Evolutionary conservation across 371 early-diverging fungal genomes (phyloP).

Genomic region (Dichotomocladium elegans): DNA sequence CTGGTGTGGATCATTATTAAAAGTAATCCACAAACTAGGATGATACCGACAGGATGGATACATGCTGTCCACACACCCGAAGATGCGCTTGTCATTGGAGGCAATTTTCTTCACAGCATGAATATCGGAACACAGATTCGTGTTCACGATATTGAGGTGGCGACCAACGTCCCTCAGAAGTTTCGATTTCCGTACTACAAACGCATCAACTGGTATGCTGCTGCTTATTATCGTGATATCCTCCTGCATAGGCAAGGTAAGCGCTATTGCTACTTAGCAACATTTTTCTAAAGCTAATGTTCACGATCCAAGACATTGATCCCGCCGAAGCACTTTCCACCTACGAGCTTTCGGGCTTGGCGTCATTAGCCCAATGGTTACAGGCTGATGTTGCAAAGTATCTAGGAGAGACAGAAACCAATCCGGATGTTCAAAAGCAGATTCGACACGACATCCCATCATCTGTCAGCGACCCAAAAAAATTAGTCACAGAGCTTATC

Average conservation of each 20-base stretch:
- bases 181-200: constrained; percentile 87
- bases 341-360: background rate
- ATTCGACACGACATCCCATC: too few relatives aligned
- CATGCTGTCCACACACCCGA: constrained; percentile 88
- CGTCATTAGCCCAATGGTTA: background rate
- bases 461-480: too few relatives aligned
- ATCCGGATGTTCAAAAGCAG: too few relatives aligned
- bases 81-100: constrained; percentile 89
- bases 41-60: constrained; percentile 95
- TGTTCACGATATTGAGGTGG: constrained; percentile 71
- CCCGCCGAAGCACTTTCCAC: background rate
- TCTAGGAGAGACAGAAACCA: too few relatives aligned
- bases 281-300: background rate
- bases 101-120: constrained; percentile 84
- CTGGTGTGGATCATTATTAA: background rate
- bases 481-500: too few relatives aligned
- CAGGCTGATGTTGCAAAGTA: background rate
- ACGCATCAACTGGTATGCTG: constrained; percentile 76
- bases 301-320: background rate
- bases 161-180: constrained; percentile 71
- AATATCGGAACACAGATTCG: constrained; percentile 68
- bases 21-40: too few relatives aligned
- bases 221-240: constrained; percentile 25
- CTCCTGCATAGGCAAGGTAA: constrained; percentile 35
- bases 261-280: background rate